These are phyloP conservation scores for Dothiorella sarmentorum DNA, from an alignment of 2,329 filamentous ascomycete species.

Conservation along the genomic window DNA sequence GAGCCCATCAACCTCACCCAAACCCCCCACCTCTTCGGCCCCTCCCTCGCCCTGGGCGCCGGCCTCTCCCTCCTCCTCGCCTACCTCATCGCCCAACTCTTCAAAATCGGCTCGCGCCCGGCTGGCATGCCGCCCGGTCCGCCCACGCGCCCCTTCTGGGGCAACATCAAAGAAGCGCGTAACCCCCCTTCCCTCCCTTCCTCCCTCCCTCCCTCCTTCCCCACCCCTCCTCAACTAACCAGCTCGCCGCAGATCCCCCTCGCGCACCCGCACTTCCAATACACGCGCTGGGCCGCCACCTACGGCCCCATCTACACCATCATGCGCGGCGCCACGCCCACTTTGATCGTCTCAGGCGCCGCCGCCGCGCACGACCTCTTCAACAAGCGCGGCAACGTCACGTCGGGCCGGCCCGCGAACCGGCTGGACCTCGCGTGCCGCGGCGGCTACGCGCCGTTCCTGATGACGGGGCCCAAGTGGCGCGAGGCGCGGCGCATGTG, in stretches of 20 bases:
- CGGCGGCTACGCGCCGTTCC: background rate
- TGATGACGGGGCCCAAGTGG: background rate
- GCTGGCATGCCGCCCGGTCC: slow-evolving; percentile 48
- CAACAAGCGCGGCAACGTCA: background rate
- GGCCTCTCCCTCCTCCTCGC: background rate
- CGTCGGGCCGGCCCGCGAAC: background rate
- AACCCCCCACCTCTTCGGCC: background rate
- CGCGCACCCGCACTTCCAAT: slow-evolving; percentile 40
- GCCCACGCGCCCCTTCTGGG: slow-evolving; percentile 50
- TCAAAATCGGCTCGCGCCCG: slow-evolving; percentile 26
- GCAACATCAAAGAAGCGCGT: slow-evolving; percentile 46
- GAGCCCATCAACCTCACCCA: background rate
- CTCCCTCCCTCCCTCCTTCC: too few species aligned
- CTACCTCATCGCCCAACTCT: background rate
- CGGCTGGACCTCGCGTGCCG: background rate
- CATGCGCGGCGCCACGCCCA: slow-evolving; percentile 41
- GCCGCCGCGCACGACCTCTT: background rate
- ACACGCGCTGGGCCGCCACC: slow-evolving; percentile 51
- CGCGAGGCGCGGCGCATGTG: slow-evolving; percentile 15
- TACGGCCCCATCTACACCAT: slow-evolving; percentile 53
- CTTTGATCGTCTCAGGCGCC: background rate
- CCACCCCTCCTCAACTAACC: background rate
- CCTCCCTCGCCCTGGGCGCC: background rate
- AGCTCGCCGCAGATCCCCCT: background rate
- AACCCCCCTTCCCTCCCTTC: too few species aligned